Evolutionary conservation across 1,284 basidiomycete genomes (phyloP), one percentile per base, ranked within the genome.

Genomic region (Naganishia liquefaciens): DNA sequence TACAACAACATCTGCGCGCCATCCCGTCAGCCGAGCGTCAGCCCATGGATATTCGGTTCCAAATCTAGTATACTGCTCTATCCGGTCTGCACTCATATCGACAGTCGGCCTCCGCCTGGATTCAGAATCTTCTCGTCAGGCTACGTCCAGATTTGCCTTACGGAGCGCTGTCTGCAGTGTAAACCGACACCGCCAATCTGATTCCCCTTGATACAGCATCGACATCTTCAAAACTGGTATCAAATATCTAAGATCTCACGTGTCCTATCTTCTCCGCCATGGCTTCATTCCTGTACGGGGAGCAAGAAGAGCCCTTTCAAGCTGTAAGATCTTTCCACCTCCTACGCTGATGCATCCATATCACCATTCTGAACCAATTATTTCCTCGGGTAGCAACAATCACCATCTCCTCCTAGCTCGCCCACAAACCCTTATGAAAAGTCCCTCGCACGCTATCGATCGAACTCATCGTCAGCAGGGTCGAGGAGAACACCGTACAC

Each of bases 251-350:
- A 33, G 13, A 37, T 9, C 33, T 37, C 7, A 7, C 9, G 10
- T 37, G 33, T 23, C 11, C 21, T 11, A 23, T 37, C 28, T 33
- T 37, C n/a, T 15, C 15, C 46, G 27, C 4, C 23, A 60, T 60
- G 57, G 49, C 54, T 19, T 28, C 27, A 19, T 60, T 60, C 23
- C 57, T 60, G n/a, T 60, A 50, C n/a, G 46, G 46, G n/a, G 57
- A 60, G 33, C 57, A 60, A 37, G 57, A 60, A 23, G 57, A 60
- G 57, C 57, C 57, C 13, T 60, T 60, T 25, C 46, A 60, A 60
- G 57, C 57, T 60, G 57, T 60, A 50, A 47, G 57, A 39, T 37
- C 7, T 19, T 28, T 17, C 23, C 30, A 17, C 6, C 2, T 13
- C 2, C 21, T 15, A n/a, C 10, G 53, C 53, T 42, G 40, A 54